Evolutionary conservation across 208 protist genomes (phyloP).

Genomic region (Naegleria gruberi): DNA sequence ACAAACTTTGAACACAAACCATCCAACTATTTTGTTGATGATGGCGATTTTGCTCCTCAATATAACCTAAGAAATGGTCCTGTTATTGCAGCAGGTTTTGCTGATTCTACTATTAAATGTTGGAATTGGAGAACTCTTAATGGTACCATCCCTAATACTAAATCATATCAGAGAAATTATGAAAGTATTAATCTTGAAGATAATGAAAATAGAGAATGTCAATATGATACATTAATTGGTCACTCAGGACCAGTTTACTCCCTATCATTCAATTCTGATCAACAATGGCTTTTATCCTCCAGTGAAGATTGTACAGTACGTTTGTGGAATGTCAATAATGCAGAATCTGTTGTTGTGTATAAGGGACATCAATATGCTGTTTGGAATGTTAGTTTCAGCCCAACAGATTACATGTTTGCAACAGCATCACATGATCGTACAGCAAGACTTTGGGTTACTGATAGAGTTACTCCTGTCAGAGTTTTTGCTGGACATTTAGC

Average conservation of each 20-base stretch:
- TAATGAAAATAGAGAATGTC: slow-evolving; percentile 14
- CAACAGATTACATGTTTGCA: slow-evolving; percentile 65
- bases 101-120: slow-evolving; percentile 24
- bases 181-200: background rate
- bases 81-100: slow-evolving; percentile 19
- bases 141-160: background rate
- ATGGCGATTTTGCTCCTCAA: background rate
- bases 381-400: slow-evolving; percentile 59
- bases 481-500: slow-evolving; percentile 61
- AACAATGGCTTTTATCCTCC: slow-evolving; percentile 41
- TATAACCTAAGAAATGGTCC: slow-evolving; percentile 1
- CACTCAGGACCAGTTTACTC: slow-evolving; percentile 51
- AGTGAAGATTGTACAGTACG: slow-evolving; percentile 44
- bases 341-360: slow-evolving; percentile 53
- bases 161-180: background rate
- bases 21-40: background rate
- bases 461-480: slow-evolving; percentile 50
- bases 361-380: slow-evolving; percentile 65
- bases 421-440: slow-evolving; percentile 58
- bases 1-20: background rate
- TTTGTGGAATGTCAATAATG: slow-evolving; percentile 53
- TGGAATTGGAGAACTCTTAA: slow-evolving; percentile 5
- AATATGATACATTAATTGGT: slow-evolving; percentile 31
- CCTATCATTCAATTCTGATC: slow-evolving; percentile 41
- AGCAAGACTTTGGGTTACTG: slow-evolving; percentile 62